These are phyloP conservation scores for Cladophialophora exuberans DNA, from an alignment of 2,329 filamentous ascomycete genomes.

Conservation along the genomic window DNA sequence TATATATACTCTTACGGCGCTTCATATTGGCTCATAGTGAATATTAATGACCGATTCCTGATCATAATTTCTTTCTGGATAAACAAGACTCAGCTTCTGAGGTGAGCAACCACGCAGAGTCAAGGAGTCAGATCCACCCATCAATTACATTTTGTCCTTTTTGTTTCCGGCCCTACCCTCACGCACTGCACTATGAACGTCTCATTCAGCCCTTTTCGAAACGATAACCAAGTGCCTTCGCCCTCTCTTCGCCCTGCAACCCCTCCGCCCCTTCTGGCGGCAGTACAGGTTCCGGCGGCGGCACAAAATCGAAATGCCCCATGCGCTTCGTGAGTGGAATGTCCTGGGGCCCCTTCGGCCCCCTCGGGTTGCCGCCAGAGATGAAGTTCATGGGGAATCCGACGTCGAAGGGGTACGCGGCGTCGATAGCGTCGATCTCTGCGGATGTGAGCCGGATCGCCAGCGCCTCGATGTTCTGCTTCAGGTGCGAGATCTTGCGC, in stretches of 20 bases:
- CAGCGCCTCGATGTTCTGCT: constrained; percentile 61
- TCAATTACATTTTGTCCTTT: background rate
- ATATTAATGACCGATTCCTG: too few species aligned
- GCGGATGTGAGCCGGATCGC: constrained; percentile 53
- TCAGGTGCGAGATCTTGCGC: constrained; percentile 56
- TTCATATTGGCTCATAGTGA: background rate
- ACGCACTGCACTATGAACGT: background rate
- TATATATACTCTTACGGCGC: background rate
- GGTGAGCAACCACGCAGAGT: too few species aligned
- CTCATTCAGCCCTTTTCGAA: background rate
- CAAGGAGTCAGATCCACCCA: too few species aligned
- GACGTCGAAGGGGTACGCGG: constrained; percentile 55
- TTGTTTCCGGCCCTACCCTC: background rate
- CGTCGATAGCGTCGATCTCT: constrained; percentile 60
- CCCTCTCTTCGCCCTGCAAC: constrained; percentile 14
- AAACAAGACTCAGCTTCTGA: too few species aligned
- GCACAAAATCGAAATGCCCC: constrained; percentile 26
- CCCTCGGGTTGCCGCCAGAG: constrained; percentile 5
- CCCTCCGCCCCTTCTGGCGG: constrained; percentile 10
- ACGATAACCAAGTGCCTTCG: constrained; percentile 10
- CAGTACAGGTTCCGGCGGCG: constrained; percentile 12
- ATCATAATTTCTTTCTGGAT: too few species aligned
- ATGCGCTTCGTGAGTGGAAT: constrained; percentile 14
- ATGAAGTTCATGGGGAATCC: constrained; percentile 59
- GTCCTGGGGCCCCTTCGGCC: constrained; percentile 16